Evolutionary conservation across 2,329 filamentous ascomycete genomes (phyloP), one percentile per base, ranked within the genome.

Genomic region (Epichloe gansuensis): DNA sequence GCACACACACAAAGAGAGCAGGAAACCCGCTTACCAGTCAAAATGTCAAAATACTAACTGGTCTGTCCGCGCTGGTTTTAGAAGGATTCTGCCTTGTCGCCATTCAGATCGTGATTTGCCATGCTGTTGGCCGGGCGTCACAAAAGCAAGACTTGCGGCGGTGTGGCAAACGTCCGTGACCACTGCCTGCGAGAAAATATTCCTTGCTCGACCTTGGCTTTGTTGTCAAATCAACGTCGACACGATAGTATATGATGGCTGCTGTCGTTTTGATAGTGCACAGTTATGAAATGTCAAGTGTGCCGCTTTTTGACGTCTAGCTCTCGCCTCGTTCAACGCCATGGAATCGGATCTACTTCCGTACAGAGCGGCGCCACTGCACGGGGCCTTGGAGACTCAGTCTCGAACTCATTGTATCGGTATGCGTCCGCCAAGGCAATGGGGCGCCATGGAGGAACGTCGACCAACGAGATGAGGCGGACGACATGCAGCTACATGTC

Each of bases 51-150:
- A 31, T 17, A 13, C 7, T 17, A 37, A 13, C 35, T 21, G 6
- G 37, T 42, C 11, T 47, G 37, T 42, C 11, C 43, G 49, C 28
- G 44, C 37, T 21, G 53, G 39, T 55, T 55, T 51, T 45, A 55
- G 54, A 55, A 55, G 52, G 48, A 55, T 52, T 55, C 54, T 41
- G 28, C 17, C 17, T 47, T 44, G 23, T 35, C 42, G n/a, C 11
- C 37, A 17, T 13, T 11, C 25, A 4, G 41, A 9, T 35, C 34
- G 35, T 53, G 51, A 53, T 55, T 55, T 48, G 54, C 46, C 48
- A 21, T 45, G 13, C 11, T 6, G 9, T 21, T 15, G 46, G 31
- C 35, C 35, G 15, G 44, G 42, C 48, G 48, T 44, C 51, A 49
- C 39, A 52, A 50, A 46, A 35, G 43, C 46, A 41, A 52, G 48